Percentiles rank a stretch among this genome's conserved stretches.
Conservation (phyloP, 306 rosid genomes). For the Medicago arabica region DNA sequence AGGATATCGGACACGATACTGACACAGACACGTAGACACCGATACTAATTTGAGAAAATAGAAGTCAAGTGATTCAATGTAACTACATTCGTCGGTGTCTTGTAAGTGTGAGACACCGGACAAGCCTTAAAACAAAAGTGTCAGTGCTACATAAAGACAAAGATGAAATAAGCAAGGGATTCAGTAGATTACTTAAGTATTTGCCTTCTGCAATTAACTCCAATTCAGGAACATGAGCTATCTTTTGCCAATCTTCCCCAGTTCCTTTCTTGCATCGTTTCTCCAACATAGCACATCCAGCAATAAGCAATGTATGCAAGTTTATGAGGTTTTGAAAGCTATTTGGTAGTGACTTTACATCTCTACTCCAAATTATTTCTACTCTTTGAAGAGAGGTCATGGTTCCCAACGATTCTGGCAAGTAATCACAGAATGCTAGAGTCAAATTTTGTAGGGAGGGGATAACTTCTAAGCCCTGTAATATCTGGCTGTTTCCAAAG, state of each 20-base stretch:
- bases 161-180: neutral
- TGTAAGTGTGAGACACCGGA: no score
- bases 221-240: neutral
- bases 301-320: neutral
- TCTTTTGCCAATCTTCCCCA: constrained; percentile 26
- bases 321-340: no score
- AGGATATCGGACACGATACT: no score
- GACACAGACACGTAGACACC: no score
- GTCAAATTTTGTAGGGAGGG: constrained; percentile 9
- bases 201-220: neutral
- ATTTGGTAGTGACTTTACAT: neutral
- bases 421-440: neutral
- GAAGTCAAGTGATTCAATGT: no score
- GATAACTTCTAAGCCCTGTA: neutral
- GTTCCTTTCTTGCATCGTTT: constrained; percentile 28
- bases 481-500: neutral
- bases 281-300: neutral
- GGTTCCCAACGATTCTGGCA: constrained; percentile 19
- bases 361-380: neutral
- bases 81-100: no score
- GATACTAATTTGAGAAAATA: no score
- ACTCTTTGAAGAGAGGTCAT: neutral
- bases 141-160: no score
- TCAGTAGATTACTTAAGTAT: neutral
- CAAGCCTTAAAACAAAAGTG: no score